Percentiles rank a stretch among this genome's conserved stretches.
These are phyloP conservation scores for Hibiscus tridactylites DNA, from an alignment of 345 rosid genomes.

Conservation along the genomic window DNA sequence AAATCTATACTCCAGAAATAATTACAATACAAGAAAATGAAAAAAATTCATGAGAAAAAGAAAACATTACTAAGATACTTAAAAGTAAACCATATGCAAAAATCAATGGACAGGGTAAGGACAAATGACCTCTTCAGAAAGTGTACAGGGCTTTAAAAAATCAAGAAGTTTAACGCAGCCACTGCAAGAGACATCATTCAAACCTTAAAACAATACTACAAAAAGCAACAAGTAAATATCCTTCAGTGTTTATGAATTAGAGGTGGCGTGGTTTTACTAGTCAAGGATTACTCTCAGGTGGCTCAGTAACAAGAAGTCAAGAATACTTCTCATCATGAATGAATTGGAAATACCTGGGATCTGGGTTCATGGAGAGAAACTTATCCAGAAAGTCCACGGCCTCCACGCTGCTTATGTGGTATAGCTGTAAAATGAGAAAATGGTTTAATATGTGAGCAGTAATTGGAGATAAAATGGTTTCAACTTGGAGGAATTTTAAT, in stretches of 20 bases:
- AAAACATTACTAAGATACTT: neutral
- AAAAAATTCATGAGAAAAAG: neutral
- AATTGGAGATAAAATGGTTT: neutral
- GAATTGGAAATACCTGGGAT: conserved; percentile 45
- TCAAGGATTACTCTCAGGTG: neutral
- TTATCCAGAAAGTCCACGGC: conserved; percentile 69
- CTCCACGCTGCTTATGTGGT: conserved; percentile 67
- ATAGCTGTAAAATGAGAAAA: conserved; percentile 42
- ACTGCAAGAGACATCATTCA: conserved; percentile 37
- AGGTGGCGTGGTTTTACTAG: neutral
- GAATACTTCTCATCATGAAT: conserved; percentile 3
- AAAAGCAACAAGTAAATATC: conserved; percentile 1
- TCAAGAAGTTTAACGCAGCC: conserved; percentile 55
- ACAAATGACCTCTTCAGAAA: conserved; percentile 59
- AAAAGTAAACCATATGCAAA: neutral
- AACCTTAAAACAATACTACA: neutral
- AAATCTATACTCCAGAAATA: conserved; percentile 42
- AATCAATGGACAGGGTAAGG: neutral
- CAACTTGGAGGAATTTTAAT: conserved; percentile 13
- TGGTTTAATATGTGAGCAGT: conserved; percentile 11
- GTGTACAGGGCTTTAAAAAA: conserved; percentile 51
- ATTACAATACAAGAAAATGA: neutral
- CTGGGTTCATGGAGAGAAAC: conserved; percentile 83
- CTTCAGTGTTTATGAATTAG: neutral
- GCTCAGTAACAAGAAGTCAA: conserved; percentile 4